phyloP scores from a whole-genome alignment of 2,329 filamentous ascomycete genomes.

The Fusarium drepaniforme region DNA sequence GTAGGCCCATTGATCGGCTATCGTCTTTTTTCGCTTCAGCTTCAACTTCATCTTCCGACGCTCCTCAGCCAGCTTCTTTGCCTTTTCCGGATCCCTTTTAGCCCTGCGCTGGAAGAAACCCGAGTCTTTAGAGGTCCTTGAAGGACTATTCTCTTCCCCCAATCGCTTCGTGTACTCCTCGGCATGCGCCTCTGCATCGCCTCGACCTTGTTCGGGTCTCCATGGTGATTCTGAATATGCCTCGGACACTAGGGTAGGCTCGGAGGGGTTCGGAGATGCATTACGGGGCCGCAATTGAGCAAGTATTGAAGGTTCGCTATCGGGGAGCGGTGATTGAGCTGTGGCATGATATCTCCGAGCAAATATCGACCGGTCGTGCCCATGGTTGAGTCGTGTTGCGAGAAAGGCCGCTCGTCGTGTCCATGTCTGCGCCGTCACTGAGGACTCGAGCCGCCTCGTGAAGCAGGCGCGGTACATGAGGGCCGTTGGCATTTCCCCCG shows the following conservation, averaged over 20 bases:
- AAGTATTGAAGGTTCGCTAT: slow-evolving; percentile 23
- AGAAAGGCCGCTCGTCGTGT: slow-evolving; percentile 30
- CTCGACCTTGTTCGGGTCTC: not conserved
- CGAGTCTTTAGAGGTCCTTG: not conserved
- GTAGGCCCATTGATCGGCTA: slow-evolving; percentile 49
- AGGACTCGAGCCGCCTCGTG: slow-evolving; percentile 36
- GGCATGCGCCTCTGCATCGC: not conserved
- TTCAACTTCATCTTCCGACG: slow-evolving; percentile 2
- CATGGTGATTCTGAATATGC: not conserved
- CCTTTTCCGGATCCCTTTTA: not conserved
- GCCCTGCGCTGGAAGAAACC: slow-evolving; percentile 1
- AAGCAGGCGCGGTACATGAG: slow-evolving; percentile 40
- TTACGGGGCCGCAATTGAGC: slow-evolving; percentile 32
- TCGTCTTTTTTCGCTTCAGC: slow-evolving; percentile 15
- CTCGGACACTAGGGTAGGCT: slow-evolving; percentile 6
- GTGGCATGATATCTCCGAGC: slow-evolving; percentile 26
- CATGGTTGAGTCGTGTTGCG: slow-evolving; percentile 19
- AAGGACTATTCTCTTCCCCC: not conserved
- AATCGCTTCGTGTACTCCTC: not conserved
- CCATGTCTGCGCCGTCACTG: slow-evolving; percentile 27
- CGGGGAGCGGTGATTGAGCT: not conserved
- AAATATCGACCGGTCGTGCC: slow-evolving; percentile 7
- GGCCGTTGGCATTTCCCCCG: slow-evolving; percentile 42
- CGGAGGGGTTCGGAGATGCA: slow-evolving; percentile 9
- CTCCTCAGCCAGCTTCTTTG: slow-evolving; percentile 12